Base-by-base conservation (phyloP, 192 early-diverging fungal species). In the Dispira parvispora region DNA sequence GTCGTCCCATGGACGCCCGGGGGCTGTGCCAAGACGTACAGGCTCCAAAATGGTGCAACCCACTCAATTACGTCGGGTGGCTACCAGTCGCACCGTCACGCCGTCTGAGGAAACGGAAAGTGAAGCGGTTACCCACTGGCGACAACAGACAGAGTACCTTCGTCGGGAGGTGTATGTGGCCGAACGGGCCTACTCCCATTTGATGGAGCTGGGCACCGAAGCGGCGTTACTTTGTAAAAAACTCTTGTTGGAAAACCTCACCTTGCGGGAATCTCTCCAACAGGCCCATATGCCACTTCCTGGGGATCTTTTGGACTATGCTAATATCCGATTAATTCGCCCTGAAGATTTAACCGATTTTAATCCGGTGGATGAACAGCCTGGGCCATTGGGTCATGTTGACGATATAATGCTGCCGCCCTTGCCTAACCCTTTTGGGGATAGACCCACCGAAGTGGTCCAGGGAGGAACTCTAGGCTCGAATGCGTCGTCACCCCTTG, bases 131-230 rank as follows among this genome's bases (percentile, higher is more conserved):
- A 28, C 13, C 21, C 27, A 60, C 32, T 27, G 32, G 25, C 26
- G 21, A 42, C 18, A 60, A 27, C 57, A 60, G 13, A 42, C 32
- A 9, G 38, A 60, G 10, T 60, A 43, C 43, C 38, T 60, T 14
- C 57, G 57, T 43, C 57, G 57, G 14, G 57, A 60, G 32, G 14
- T 60, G 26, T 60, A 60, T 14, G 57, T 60, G 12, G 57, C 57
- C 13, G 57, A 60, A 42, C 26, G 38, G 57, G 57, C 57, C 32
- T 60, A 60, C 57, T 28, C 14, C 38, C 57, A 60, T 12, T 43
- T 60, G 14, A n/a, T 28, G 32, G 32, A 42, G 10, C 8, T 43
- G 21, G 38, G 14, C 3, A 27, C 14, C 8, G 57, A 60, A 43
- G 26, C 57, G 26, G 26, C 27, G 57, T 43, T 18, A 14, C 57